These are phyloP conservation scores for Gillenia trifoliata DNA, from an alignment of 306 rosid genomes.

Conservation along the genomic window DNA sequence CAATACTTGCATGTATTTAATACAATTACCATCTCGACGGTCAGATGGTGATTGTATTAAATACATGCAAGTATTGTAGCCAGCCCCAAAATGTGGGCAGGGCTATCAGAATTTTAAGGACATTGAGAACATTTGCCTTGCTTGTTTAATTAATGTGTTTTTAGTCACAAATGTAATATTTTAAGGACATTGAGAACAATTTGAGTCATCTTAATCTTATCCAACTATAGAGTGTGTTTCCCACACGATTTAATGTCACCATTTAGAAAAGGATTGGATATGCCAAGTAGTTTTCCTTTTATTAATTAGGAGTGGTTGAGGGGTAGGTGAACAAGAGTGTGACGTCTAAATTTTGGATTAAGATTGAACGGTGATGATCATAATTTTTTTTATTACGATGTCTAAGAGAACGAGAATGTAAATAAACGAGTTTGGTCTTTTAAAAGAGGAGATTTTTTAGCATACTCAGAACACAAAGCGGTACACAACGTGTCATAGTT, in stretches of 20 bases:
- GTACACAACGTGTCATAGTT: neutral
- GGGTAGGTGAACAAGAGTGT: slow-evolving; percentile 17
- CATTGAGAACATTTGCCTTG: neutral
- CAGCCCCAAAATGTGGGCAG: too few relatives aligned
- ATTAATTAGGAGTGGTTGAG: slow-evolving; percentile 12
- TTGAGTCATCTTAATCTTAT: slow-evolving; percentile 11
- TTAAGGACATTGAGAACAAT: slow-evolving; percentile 5
- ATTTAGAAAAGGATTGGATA: neutral
- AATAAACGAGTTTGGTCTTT: neutral
- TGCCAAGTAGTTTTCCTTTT: slow-evolving; percentile 1
- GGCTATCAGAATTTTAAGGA: neutral
- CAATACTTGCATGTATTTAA: too few relatives aligned
- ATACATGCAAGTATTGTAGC: too few relatives aligned
- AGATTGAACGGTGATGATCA: neutral
- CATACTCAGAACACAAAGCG: neutral
- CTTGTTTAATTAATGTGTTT: neutral
- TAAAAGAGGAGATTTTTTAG: neutral
- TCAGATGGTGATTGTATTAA: too few relatives aligned
- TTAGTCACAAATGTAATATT: neutral
- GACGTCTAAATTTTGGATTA: neutral
- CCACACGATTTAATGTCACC: slow-evolving; percentile 7
- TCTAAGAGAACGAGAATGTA: neutral
- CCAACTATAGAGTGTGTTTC: neutral
- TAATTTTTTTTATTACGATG: too few relatives aligned
- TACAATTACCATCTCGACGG: too few relatives aligned